Base-by-base conservation (phyloP, 2,329 filamentous ascomycete species). In the Fusarium zealandicum region DNA sequence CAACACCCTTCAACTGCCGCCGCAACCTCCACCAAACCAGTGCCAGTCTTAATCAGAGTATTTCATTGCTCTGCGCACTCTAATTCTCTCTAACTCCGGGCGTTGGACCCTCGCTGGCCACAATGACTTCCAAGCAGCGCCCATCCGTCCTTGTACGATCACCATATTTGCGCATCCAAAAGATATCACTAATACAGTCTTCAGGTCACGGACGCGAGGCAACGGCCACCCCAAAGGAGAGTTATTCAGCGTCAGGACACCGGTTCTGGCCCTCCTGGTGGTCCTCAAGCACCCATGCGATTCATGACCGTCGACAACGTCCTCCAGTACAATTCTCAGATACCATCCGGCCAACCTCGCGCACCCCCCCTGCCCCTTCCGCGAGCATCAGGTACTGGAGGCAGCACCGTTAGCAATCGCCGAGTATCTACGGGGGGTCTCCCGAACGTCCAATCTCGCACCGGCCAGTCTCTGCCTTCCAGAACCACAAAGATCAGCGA, bases 271-370 rank as follows among this genome's bases (percentile, higher is more conserved):
- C 59, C 68, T 9, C 65, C 67, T 3, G 68, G 66, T 3, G 68
- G 66, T 14, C 42, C 60, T 4, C 73, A 71, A 13, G 66, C 71
- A 63, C 79, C 82, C 64, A 93, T 86, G 79, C 90, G 85, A 67
- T 90, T 90, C 73, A 91, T 98, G 71, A 88, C 86, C 1, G 93
- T 99, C 73, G 95, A 99, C 77, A 96, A 93, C 71, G 90, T 98
- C 62, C 86, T 99, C 5, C 92, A 96, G 72, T 91, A 96, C 77
- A 89, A 92, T 54, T 95, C 92, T 42, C 93, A 97, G 70, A 95
- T 99, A 33, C 95, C 95, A 1, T 98, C 95, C 1, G 93, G 92
- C 68, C 93, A 97, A 73, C 90, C 92, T 50, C 87, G 95, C 32
- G 82, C 85, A 1, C 89, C 90, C 2, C 88, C 86, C 6, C 77